Evolutionary conservation across 768 basidiomycete genomes (phyloP), one percentile per base, ranked within the genome.

Genomic region (Termitomyces sp.): DNA sequence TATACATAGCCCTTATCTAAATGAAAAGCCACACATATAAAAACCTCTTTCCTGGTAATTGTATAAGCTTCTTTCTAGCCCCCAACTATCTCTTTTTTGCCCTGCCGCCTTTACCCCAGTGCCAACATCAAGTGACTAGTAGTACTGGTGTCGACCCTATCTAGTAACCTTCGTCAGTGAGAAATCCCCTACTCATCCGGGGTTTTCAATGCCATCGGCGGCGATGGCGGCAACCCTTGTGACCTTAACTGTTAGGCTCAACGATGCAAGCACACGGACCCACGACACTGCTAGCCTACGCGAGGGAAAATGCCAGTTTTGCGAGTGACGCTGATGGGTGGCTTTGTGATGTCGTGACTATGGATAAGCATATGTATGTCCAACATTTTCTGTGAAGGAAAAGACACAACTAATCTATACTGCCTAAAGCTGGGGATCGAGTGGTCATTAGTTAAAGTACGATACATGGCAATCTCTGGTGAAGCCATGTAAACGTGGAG

Each of bases 261-360:
- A 27, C 44, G 45, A 47, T 48, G 36, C 26, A 8, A 47, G 53
- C 43, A 42, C 53, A 36, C 53, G 53, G 53, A 55, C 53, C 43
- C 53, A 45, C 43, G 53, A 52, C 51, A 52, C 51, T 52, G 18
- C 26, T 37, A n/a, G 24, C 6, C 24, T 50, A 36, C 51, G 18
- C 26, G 37, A 40, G 37, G 37, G 51, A 40, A 30, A 52, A 52
- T 39, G 18, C 39, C 34, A 22, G 6, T n/a, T n/a, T n/a, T n/a
- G n/a, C n/a, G n/a, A n/a, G 26, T 26, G 22, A 36, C 22, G 33
- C 14, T 14, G n/a, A 32, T 30, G 46, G 8, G 14, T 16, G 4
- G 40, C 43, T 14, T 24, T 14, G 13, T 48, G 32, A 22, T 34
- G 33, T 20, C 12, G 26, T 45, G 1, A 30, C 30, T 0, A 27